Percentiles rank a stretch among this genome's conserved stretches.
Evolutionary conservation across 148 eudicot species (phyloP).

Genomic region (Rhododendron ovatum): DNA sequence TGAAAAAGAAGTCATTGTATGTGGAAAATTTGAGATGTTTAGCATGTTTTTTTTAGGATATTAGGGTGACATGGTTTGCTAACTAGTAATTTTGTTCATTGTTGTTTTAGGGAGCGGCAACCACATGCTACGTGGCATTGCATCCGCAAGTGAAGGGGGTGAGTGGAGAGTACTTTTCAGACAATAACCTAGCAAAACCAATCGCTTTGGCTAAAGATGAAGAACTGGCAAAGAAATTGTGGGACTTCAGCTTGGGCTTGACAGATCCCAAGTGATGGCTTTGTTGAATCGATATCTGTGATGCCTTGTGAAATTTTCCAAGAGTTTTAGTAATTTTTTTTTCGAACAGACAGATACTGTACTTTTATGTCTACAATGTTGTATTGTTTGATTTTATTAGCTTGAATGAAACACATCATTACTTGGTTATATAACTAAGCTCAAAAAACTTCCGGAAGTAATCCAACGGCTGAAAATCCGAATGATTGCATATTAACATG

Average conservation of each 20-base stretch:
- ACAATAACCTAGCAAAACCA: constrained; percentile 45
- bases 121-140: constrained; percentile 13
- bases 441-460: not conserved
- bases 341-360: no score
- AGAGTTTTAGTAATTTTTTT: not conserved
- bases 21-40: not conserved
- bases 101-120: constrained; percentile 59
- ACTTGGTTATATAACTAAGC: not conserved
- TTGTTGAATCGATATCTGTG: not conserved
- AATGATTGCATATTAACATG: not conserved
- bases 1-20: not conserved
- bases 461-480: not conserved
- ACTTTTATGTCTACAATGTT: not conserved
- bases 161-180: constrained; percentile 62
- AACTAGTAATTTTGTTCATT: not conserved
- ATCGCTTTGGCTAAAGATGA: constrained; percentile 33
- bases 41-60: not conserved
- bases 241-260: constrained; percentile 70
- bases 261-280: constrained; percentile 22
- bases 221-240: constrained; percentile 53
- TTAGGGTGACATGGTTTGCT: not conserved
- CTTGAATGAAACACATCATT: not conserved
- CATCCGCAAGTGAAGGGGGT: constrained; percentile 26
- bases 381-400: not conserved
- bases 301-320: not conserved